These are phyloP conservation scores for Tuber aestivum DNA, from an alignment of 495 filamentous ascomycete species.

Conservation along the genomic window DNA sequence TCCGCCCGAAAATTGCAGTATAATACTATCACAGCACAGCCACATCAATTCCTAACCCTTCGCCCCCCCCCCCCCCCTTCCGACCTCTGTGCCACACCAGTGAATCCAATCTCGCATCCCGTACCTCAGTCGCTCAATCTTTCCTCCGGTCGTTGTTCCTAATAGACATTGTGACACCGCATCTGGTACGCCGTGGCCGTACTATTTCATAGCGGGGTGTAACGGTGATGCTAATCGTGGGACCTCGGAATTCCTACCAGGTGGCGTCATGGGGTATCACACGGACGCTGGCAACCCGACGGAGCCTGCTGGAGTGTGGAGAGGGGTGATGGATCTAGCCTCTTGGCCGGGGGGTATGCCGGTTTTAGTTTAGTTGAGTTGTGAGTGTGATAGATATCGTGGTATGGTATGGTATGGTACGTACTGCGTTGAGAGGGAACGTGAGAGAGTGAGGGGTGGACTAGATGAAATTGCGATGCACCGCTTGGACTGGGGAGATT, in stretches of 20 bases:
- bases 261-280: neutral
- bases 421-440: too few relatives aligned
- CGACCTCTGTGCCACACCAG: neutral
- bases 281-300: neutral
- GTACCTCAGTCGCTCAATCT: neutral
- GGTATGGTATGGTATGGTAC: neutral
- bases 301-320: neutral
- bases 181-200: neutral
- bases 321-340: neutral
- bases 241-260: too few relatives aligned
- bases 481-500: too few relatives aligned
- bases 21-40: neutral
- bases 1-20: too few relatives aligned
- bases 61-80: neutral
- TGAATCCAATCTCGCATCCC: neutral
- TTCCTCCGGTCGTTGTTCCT: neutral
- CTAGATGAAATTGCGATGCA: neutral
- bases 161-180: neutral
- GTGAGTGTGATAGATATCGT: neutral
- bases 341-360: neutral
- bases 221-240: too few relatives aligned
- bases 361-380: neutral
- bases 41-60: neutral
- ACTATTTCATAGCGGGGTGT: too few relatives aligned
- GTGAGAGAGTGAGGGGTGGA: too few relatives aligned